Percentiles rank a stretch among this genome's conserved stretches.
Evolutionary conservation across 441 rosid genomes (phyloP).

Genomic region (Omphalea diandra): DNA sequence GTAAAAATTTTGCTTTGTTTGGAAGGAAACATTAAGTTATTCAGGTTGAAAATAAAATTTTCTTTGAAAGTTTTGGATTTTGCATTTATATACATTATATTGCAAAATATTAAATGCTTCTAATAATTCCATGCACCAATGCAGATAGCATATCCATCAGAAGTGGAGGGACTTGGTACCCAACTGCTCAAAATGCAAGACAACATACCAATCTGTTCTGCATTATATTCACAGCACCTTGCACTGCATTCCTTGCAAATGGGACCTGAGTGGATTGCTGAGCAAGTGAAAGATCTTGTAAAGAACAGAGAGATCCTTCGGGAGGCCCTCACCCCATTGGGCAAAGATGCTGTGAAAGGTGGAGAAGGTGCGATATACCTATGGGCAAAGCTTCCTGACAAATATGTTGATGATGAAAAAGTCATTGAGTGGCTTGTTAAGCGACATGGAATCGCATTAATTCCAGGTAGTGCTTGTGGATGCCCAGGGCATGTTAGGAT

Average conservation of each 20-base stretch:
- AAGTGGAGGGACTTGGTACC: constrained; percentile 60
- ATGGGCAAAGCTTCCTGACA: constrained; percentile 91
- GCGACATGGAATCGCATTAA: constrained; percentile 77
- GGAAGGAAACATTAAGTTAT: neutral
- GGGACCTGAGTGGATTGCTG: constrained; percentile 78
- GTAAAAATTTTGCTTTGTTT: neutral
- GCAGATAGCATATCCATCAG: constrained; percentile 93
- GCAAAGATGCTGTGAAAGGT: constrained; percentile 74
- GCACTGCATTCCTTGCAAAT: constrained; percentile 75
- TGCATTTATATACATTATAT: neutral
- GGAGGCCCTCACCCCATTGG: constrained; percentile 79
- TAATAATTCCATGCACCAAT: neutral
- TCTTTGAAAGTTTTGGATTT: neutral
- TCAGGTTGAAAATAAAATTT: neutral
- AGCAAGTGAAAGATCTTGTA: constrained; percentile 68
- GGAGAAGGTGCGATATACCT: constrained; percentile 97
- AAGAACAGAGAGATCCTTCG: constrained; percentile 72
- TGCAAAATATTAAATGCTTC: neutral
- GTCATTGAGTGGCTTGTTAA: constrained; percentile 90
- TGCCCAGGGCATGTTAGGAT: constrained; percentile 74
- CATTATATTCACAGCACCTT: constrained; percentile 78
- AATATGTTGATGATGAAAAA: constrained; percentile 39
- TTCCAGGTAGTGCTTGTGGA: constrained; percentile 84
- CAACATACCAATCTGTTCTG: constrained; percentile 92
- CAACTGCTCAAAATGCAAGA: constrained; percentile 93